These are phyloP conservation scores for Candida sithepensis DNA, from an alignment of 805 yeast species.

Conservation along the genomic window DNA sequence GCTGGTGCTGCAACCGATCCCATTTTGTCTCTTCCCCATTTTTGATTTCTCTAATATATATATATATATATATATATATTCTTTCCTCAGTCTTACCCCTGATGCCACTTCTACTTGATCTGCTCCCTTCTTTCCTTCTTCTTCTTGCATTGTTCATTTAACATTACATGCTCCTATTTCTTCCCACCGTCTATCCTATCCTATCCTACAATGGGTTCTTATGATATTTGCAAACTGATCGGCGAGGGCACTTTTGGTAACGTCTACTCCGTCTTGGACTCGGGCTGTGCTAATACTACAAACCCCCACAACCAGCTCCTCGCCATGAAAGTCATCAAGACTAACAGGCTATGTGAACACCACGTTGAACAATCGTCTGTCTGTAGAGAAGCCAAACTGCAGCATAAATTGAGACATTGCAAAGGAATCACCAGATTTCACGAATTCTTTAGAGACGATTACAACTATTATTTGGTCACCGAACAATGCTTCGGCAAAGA, in stretches of 20 bases:
- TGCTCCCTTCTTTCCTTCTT: not conserved
- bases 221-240: not conserved
- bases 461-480: conserved; percentile 81
- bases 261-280: not conserved
- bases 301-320: not conserved
- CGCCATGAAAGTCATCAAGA: conserved; percentile 2
- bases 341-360: not conserved
- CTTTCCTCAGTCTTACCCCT: not conserved
- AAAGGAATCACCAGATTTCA: conserved; percentile 71
- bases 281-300: no score
- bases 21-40: not conserved
- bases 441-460: conserved; percentile 84
- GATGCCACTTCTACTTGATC: not conserved
- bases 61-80: no score
- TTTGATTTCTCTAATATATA: not conserved
- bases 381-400: conserved; percentile 59
- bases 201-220: not conserved
- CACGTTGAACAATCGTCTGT: not conserved
- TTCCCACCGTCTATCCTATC: no score
- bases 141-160: no score
- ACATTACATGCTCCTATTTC: no score
- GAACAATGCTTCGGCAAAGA: conserved; percentile 91
- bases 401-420: conserved; percentile 64
- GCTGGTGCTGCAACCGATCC: not conserved
- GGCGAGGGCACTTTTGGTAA: conserved; percentile 3